Conservation (phyloP, 805 yeast genomes). For the Scheffersomyces ergatensis region DNA sequence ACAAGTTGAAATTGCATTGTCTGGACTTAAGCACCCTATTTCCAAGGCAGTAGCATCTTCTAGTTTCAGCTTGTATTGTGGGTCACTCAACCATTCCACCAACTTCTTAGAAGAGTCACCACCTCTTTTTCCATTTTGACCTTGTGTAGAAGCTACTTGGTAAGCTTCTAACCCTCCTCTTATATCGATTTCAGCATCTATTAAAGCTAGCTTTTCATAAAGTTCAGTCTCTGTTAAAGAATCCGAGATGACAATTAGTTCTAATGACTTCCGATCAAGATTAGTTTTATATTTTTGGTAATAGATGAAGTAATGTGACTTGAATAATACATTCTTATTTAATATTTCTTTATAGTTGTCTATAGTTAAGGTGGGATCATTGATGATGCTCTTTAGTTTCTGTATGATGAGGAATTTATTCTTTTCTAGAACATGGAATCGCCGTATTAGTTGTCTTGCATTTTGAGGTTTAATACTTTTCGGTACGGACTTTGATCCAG, state of each 20-base stretch:
- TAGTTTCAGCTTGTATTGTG: conserved; percentile 4
- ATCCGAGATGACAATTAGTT: conserved; percentile 13
- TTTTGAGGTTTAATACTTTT: conserved; percentile 60
- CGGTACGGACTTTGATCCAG: conserved; percentile 31
- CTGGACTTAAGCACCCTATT: conserved; percentile 75
- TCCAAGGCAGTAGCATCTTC: conserved; percentile 56
- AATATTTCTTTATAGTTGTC: conserved; percentile 10
- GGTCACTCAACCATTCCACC: conserved; percentile 63
- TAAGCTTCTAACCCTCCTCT: conserved; percentile 79
- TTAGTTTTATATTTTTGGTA: neutral
- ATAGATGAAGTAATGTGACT: neutral
- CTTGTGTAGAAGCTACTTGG: conserved; percentile 82
- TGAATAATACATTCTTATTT: neutral
- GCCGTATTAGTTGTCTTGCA: conserved; percentile 73
- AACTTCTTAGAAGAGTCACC: conserved; percentile 88
- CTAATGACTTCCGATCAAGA: neutral
- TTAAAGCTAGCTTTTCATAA: conserved; percentile 41
- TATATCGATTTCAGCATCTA: conserved; percentile 59
- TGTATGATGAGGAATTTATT: conserved; percentile 42
- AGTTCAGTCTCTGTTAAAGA: conserved; percentile 12
- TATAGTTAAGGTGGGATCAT: conserved; percentile 14
- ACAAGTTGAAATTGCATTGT: conserved; percentile 64
- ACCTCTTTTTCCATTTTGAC: conserved; percentile 76
- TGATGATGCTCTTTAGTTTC: conserved; percentile 25
- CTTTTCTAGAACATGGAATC: conserved; percentile 72